Evolutionary conservation across 176 grass and related monocot genomes (phyloP).

Genomic region (Puccinellia tenuiflora): DNA sequence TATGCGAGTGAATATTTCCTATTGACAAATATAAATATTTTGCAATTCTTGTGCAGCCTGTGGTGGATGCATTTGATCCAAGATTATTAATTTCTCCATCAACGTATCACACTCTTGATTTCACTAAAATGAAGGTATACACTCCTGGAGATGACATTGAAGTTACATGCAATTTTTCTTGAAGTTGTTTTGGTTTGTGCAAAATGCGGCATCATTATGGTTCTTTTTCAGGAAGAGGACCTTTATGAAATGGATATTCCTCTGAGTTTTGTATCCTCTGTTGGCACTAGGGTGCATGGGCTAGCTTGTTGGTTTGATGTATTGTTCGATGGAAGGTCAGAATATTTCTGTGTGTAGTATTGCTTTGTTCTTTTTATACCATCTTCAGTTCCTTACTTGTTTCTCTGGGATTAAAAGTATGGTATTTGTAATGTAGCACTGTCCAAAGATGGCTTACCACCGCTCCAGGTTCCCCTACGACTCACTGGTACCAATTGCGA

Average conservation of each 20-base stretch:
- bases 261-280: slow-evolving; percentile 72
- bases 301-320: slow-evolving; percentile 99
- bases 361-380: background rate
- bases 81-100: slow-evolving; percentile 82
- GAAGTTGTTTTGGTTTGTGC: slow-evolving; percentile 1
- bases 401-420: slow-evolving; percentile 9
- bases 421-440: slow-evolving; percentile 48
- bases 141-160: background rate
- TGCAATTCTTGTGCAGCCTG: slow-evolving; percentile 64
- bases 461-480: slow-evolving; percentile 85
- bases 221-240: slow-evolving; percentile 82
- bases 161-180: slow-evolving; percentile 23
- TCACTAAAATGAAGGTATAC: slow-evolving; percentile 76
- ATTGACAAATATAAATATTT: background rate
- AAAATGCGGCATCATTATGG: slow-evolving; percentile 13
- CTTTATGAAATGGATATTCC: slow-evolving; percentile 96
- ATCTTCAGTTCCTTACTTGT: slow-evolving; percentile 15
- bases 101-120: slow-evolving; percentile 70
- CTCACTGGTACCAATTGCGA: slow-evolving; percentile 96
- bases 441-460: slow-evolving; percentile 97
- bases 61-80: slow-evolving; percentile 98
- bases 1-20: background rate
- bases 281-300: slow-evolving; percentile 95
- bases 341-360: slow-evolving; percentile 13
- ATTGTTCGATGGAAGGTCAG: slow-evolving; percentile 87